phyloP scores from a whole-genome alignment of 2,329 filamentous ascomycete species.

The Ascochyta lentis region DNA sequence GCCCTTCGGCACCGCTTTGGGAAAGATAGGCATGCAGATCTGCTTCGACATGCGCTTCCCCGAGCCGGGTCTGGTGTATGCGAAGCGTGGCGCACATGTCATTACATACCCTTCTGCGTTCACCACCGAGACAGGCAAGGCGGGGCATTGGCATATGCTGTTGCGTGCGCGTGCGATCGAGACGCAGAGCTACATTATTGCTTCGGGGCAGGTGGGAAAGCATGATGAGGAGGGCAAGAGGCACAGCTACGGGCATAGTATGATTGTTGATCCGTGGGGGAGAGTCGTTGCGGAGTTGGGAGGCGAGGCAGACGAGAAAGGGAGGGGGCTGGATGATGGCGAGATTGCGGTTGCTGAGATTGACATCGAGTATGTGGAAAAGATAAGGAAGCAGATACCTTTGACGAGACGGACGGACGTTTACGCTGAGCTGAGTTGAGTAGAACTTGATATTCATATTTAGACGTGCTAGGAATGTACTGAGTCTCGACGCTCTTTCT shows the following conservation, averaged over 20 bases:
- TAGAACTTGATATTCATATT: neutral
- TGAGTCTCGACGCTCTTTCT: conserved; percentile 11
- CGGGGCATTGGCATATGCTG: conserved; percentile 80
- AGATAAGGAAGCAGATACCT: conserved; percentile 63
- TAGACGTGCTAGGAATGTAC: conserved; percentile 7
- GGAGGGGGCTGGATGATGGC: conserved; percentile 42
- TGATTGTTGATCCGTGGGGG: conserved; percentile 90
- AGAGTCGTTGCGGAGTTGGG: conserved; percentile 70
- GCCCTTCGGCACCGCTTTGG: conserved; percentile 76
- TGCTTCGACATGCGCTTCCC: conserved; percentile 92
- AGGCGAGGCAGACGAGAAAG: conserved; percentile 53
- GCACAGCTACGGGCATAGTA: conserved; percentile 82
- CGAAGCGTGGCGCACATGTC: conserved; percentile 72
- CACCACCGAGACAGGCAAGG: conserved; percentile 81
- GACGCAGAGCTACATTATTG: conserved; percentile 85
- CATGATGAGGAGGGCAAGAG: conserved; percentile 72
- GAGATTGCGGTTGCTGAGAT: conserved; percentile 59
- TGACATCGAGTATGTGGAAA: conserved; percentile 60
- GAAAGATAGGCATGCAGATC: conserved; percentile 78
- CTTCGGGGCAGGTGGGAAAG: conserved; percentile 77
- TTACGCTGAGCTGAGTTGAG: conserved; percentile 41
- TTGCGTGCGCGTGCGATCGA: conserved; percentile 85
- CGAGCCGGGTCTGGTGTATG: conserved; percentile 73
- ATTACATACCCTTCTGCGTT: conserved; percentile 91
- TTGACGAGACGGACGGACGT: conserved; percentile 61